phyloP scores from a whole-genome alignment of 2,329 filamentous ascomycete genomes.

The Fusarium anguioides region DNA sequence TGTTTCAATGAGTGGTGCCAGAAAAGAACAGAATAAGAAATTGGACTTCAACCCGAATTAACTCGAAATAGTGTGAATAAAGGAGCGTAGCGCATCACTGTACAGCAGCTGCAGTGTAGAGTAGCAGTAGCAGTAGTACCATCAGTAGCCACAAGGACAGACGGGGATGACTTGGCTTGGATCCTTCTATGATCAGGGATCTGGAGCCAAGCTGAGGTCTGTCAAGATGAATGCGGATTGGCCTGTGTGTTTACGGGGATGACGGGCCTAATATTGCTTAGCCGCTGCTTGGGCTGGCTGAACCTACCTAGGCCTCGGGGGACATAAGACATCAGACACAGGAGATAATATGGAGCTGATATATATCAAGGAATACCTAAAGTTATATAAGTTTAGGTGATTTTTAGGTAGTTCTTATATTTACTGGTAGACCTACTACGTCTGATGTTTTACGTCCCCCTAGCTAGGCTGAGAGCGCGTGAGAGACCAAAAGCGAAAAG shows the following conservation, averaged over 20 bases:
- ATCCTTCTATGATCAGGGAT: constrained; percentile 32
- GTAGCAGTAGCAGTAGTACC: not conserved
- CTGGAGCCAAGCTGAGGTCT: constrained; percentile 25
- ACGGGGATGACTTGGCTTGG: constrained; percentile 29
- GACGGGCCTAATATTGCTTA: constrained; percentile 36
- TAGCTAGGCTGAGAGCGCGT: not conserved
- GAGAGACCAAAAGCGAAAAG: not conserved
- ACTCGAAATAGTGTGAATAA: constrained; percentile 28
- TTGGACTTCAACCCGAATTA: constrained; percentile 19
- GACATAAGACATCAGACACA: too few relatives aligned
- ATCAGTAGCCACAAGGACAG: not conserved
- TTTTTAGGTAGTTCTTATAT: too few relatives aligned
- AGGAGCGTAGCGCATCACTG: constrained; percentile 31
- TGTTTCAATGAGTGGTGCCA: constrained; percentile 30
- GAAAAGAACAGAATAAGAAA: constrained; percentile 9
- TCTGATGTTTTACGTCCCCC: too few relatives aligned
- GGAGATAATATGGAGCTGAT: too few relatives aligned
- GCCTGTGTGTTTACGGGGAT: constrained; percentile 30
- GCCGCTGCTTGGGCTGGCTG: constrained; percentile 24
- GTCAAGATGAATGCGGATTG: constrained; percentile 36
- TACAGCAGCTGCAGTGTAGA: constrained; percentile 11
- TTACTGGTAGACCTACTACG: too few relatives aligned
- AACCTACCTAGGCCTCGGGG: too few relatives aligned
- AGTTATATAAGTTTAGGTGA: too few relatives aligned
- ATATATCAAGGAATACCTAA: too few relatives aligned